Evolutionary conservation across 805 yeast genomes (phyloP), one percentile per base, ranked within the genome.

Genomic region (Candida wancherniae): DNA sequence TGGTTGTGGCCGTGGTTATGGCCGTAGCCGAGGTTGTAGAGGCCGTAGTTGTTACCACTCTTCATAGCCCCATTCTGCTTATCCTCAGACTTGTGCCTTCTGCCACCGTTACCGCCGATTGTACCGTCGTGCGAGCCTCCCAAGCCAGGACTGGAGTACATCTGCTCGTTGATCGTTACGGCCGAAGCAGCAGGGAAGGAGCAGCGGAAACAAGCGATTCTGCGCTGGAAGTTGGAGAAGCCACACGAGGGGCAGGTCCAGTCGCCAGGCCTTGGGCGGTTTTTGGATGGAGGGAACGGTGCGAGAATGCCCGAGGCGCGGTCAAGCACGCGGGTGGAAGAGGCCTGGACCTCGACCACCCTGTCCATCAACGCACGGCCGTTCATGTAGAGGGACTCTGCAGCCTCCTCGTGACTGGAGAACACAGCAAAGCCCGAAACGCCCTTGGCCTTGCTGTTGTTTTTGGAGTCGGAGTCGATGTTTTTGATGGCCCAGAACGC

Each of bases 191-290:
- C 84, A 5, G 95, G 95, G 59, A 82, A 86, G 2, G 90, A 80
- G 54, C 97, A 88, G 41, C 96, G 70, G 67, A 88, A 86, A 58
- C 97, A 88, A 2, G 94, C 94, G 3, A 94, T 83, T 57, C 97
- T 73, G 49, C 96, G 74, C 59, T 88, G 97, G 61, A 88, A 88
- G 57, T 88, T 88, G 15, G 94, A 84, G 50, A 88, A 88, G 1
- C 96, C 95, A 67, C 97, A 88, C 5, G 88, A 79, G 15, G 95
- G 95, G 57, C 97, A 88, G n/a, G 84, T 84, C 97, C 97, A 88
- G 55, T 88, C 97, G 13, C 97, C 97, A 0, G 97, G 97, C 51
- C 97, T 70, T 14, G 95, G 95, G 47, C 92, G 71, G 57, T 88
- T 87, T 39, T 75, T 74, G 44, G 85, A 82, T 18, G 81, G 77